Evolutionary conservation across 2,329 filamentous ascomycete genomes (phyloP).

Genomic region (Sclerotinia sclerotiorum): DNA sequence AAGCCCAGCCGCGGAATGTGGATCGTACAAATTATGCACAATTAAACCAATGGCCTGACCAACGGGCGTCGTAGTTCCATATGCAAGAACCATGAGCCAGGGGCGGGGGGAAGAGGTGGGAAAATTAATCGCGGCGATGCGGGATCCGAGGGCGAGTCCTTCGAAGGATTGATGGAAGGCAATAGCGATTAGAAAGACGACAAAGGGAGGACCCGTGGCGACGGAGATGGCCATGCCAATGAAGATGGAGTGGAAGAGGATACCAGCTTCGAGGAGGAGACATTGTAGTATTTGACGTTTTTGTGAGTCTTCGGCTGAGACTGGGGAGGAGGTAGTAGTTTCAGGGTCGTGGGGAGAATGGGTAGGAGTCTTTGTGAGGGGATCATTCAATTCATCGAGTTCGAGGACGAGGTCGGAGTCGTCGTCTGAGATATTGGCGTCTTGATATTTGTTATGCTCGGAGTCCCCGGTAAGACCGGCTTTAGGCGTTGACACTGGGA

Average conservation of each 20-base stretch:
- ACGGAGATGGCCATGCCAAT: constrained; percentile 86
- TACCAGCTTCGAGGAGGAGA: constrained; percentile 76
- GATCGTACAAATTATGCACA: constrained; percentile 78
- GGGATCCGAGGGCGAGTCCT: constrained; percentile 79
- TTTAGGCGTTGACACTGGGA: constrained; percentile 54
- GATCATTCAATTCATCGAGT: constrained; percentile 44
- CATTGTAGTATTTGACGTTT: constrained; percentile 73
- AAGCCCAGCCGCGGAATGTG: constrained; percentile 70
- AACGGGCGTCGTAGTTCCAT: constrained; percentile 74
- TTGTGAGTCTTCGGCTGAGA: constrained; percentile 53
- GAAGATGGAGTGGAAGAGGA: constrained; percentile 82
- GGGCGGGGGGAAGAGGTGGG: constrained; percentile 70
- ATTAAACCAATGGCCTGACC: constrained; percentile 80
- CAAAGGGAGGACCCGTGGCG: constrained; percentile 74
- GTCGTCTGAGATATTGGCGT: constrained; percentile 34
- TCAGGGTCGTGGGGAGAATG: constrained; percentile 30
- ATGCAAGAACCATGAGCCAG: constrained; percentile 76
- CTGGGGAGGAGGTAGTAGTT: constrained; percentile 36
- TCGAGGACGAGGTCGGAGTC: constrained; percentile 59
- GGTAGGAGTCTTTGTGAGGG: neutral
- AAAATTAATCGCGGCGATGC: constrained; percentile 82
- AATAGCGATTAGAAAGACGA: constrained; percentile 78
- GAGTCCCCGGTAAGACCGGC: constrained; percentile 22
- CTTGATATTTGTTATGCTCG: constrained; percentile 39
- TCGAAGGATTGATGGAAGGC: constrained; percentile 88